These are phyloP conservation scores for Globisporangium cylindrosporum DNA, from an alignment of 352 stramenopile genomes.

Conservation along the genomic window DNA sequence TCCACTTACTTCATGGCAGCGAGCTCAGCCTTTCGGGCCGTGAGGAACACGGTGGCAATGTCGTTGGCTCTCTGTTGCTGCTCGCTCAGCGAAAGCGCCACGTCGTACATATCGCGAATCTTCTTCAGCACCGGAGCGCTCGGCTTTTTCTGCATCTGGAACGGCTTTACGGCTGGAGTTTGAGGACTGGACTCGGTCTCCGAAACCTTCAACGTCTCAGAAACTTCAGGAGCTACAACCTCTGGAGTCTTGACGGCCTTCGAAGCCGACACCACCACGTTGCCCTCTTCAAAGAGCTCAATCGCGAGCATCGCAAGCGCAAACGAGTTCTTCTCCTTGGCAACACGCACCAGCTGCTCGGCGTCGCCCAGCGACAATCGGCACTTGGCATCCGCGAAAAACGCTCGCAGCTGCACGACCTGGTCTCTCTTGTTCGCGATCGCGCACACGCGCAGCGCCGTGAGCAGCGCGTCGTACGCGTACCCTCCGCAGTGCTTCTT, in stretches of 20 bases:
- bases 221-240: background rate
- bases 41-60: background rate
- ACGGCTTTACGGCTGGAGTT: background rate
- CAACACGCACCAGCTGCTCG: conserved; percentile 26
- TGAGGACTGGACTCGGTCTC: conserved; percentile 1
- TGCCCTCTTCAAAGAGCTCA: conserved; percentile 23
- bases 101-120: conserved; percentile 24
- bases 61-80: background rate
- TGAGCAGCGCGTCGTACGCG: conserved; percentile 28
- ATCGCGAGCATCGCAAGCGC: conserved; percentile 23
- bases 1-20: background rate
- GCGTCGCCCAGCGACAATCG: conserved; percentile 22
- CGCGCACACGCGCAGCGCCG: conserved; percentile 21
- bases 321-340: conserved; percentile 15
- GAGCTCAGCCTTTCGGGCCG: background rate
- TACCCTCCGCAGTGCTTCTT: conserved; percentile 19
- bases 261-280: background rate
- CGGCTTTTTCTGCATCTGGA: conserved; percentile 17
- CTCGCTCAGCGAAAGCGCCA: conserved; percentile 22
- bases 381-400: conserved; percentile 23
- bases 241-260: background rate
- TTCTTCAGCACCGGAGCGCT: conserved; percentile 18
- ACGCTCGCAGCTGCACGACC: conserved; percentile 12
- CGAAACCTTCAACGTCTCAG: background rate
- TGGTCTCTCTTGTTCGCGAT: conserved; percentile 1